A percentile compares a stretch with the other conserved stretches of the same genome.
These are phyloP conservation scores for Cucurbita ficifolia DNA, from an alignment of 306 rosid genomes.

Conservation along the genomic window DNA sequence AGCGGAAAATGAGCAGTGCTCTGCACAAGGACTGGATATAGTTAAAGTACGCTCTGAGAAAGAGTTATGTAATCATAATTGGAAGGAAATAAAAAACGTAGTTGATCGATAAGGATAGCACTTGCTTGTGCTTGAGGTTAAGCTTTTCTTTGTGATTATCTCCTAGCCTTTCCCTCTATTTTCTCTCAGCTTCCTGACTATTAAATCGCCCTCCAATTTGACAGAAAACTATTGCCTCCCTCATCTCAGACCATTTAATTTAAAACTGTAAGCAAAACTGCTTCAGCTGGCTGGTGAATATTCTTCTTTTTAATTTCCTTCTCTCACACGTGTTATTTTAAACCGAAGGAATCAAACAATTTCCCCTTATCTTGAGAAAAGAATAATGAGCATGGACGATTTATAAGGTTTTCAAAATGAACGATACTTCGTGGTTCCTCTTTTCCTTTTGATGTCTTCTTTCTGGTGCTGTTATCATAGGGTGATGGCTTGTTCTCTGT, in stretches of 20 bases:
- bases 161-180: not conserved
- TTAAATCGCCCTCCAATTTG: not conserved
- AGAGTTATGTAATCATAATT: not conserved
- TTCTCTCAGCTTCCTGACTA: not conserved
- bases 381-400: not conserved
- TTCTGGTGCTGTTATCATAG: not conserved
- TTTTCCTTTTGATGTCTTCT: not conserved
- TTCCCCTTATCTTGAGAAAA: not conserved
- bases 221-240: not conserved
- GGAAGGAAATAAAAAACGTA: not conserved
- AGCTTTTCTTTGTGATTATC: not conserved
- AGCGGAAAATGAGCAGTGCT: not conserved
- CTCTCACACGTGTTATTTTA: not conserved
- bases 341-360: not conserved
- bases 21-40: not conserved
- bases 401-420: not conserved
- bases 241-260: not conserved
- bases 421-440: not conserved
- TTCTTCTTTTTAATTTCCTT: not conserved
- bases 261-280: not conserved
- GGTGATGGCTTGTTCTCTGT: not conserved
- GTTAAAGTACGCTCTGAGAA: not conserved
- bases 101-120: not conserved
- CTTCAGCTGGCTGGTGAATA: not conserved
- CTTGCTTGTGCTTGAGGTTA: not conserved